Conservation (phyloP, 345 rosid species). For the Linum usitatissimum region DNA sequence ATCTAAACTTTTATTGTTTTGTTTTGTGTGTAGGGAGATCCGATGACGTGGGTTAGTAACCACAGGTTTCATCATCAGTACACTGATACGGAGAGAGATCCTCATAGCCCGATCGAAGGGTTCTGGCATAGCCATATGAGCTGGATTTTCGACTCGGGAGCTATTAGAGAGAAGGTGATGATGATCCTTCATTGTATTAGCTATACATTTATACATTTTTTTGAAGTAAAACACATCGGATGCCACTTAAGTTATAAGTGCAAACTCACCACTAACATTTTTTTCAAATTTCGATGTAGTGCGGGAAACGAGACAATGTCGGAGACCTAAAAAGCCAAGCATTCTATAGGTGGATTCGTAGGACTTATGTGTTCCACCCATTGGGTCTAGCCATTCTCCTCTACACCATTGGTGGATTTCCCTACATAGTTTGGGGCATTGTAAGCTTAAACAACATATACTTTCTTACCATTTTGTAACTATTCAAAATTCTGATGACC, state of each 20-base stretch:
- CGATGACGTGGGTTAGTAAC: constrained; percentile 89
- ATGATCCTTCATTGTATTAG: no score
- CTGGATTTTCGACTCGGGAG: constrained; percentile 67
- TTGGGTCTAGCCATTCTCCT: constrained; percentile 44
- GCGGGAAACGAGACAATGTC: constrained; percentile 70
- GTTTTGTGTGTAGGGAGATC: constrained; percentile 34
- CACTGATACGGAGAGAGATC: constrained; percentile 82
- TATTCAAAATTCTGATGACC: no score
- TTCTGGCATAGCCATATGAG: constrained; percentile 86
- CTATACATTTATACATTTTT: no score
- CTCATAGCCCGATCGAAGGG: constrained; percentile 85
- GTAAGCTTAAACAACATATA: constrained; percentile 24
- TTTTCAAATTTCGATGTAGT: constrained; percentile 18
- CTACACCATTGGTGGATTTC: constrained; percentile 61
- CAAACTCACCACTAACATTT: no score
- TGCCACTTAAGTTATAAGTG: no score
- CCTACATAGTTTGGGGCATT: constrained; percentile 95
- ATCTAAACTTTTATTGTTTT: no score
- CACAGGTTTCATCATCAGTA: constrained; percentile 87
- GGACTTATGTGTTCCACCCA: constrained; percentile 65
- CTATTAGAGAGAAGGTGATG: constrained; percentile 31
- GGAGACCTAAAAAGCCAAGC: constrained; percentile 76
- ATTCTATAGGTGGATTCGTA: constrained; percentile 52
- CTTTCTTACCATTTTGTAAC: no score
- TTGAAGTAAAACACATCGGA: no score